Evolutionary conservation across 2,329 filamentous ascomycete species (phyloP).

Genomic region (Setomelanomma holmii): DNA sequence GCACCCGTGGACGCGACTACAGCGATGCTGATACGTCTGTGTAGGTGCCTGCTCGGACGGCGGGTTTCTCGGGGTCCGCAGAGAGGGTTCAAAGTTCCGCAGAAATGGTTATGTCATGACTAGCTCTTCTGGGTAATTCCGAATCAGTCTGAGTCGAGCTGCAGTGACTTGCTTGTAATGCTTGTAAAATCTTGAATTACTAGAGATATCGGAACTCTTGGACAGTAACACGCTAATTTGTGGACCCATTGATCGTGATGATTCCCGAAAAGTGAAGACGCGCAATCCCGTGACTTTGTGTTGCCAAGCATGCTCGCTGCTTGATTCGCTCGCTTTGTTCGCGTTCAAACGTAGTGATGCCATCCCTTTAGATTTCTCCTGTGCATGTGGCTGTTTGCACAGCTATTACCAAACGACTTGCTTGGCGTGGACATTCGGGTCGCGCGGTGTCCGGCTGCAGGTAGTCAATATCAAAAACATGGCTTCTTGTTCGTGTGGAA

Average conservation of each 20-base stretch:
- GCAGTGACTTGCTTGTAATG: background rate
- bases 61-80: conserved; percentile 26
- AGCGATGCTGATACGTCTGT: background rate
- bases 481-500: too few species aligned
- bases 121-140: background rate
- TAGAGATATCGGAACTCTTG: background rate
- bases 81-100: too few species aligned
- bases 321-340: conserved; percentile 8
- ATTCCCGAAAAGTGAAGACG: background rate
- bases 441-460: background rate
- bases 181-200: background rate
- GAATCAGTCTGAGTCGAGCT: background rate
- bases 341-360: background rate
- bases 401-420: background rate
- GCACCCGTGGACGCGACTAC: conserved; percentile 1
- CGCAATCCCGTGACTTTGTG: conserved; percentile 16
- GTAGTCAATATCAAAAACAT: too few species aligned
- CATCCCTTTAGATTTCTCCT: background rate
- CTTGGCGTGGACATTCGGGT: background rate
- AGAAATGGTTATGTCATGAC: conserved; percentile 22
- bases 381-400: background rate
- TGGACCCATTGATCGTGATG: background rate
- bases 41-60: conserved; percentile 6
- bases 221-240: background rate
- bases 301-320: background rate